Evolutionary conservation across 2,329 filamentous ascomycete species (phyloP), one percentile per base, ranked within the genome.

Genomic region (Saccharata proteae): DNA sequence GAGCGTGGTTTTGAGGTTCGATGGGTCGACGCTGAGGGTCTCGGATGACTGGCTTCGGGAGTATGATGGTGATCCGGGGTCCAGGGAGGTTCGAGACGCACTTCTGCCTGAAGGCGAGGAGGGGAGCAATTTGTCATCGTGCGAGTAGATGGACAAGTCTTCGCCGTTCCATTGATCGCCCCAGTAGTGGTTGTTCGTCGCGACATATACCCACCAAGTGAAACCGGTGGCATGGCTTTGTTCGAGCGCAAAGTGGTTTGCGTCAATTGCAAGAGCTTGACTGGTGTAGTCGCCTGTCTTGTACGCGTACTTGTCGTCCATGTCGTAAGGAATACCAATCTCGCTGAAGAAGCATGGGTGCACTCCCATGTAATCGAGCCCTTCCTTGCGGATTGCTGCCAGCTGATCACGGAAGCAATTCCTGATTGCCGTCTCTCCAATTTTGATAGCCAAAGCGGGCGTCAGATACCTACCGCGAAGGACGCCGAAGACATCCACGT

Each of bases 101-200:
- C 22, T 17, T 7, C 23, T 11, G 8, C 13, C 15, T 10, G 26
- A 16, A 4, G 28, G 14, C 8, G 33, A 35, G 11, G 32, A 24
- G 13, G 62, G 65, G 1, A 76, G 54, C 29, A 68, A 59, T 18
- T 74, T 77, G 54, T 98, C 92, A 49, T 98, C 86, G 4, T 73
- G 45, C 0, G 84, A 94, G 50, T 76, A 80, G 33, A 98, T 90
- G 4, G 86, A 94, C 19, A 98, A 59, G 52, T 98, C 90, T 55
- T 98, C 90, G 27, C 90, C 90, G 43, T 98, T 98, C 90, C 90
- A 98, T 42, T 84, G 75, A 47, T 98, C 90, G 33, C 90, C 90
- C 59, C 82, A 78, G 48, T 78, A 66, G 50, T 98, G 90, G 39
- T 79, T 78, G 51, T 96, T 98, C 68, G 70, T 69, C 13, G 73